A percentile compares a stretch with the other conserved stretches of the same genome.
These are phyloP conservation scores for Brachypodium distachyon DNA, from an alignment of 202 grass and related monocot species.

Conservation along the genomic window DNA sequence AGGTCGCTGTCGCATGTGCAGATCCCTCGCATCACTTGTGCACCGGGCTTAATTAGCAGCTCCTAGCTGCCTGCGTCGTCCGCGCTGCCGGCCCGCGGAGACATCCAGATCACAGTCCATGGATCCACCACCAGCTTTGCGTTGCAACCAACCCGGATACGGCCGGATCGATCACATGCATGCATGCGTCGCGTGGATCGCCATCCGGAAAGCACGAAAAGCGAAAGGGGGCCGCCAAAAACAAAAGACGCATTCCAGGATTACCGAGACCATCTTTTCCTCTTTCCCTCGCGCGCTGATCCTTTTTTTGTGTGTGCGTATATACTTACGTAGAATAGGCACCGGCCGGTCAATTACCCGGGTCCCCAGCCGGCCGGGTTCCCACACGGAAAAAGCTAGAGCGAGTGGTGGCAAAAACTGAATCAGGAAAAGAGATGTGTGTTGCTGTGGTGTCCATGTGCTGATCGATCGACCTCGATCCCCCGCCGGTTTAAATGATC, in stretches of 20 bases:
- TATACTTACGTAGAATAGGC: background rate
- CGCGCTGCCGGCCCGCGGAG: no score
- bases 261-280: background rate
- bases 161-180: background rate
- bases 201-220: background rate
- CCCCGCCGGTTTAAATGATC: background rate
- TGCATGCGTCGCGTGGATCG: background rate
- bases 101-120: background rate
- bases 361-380: background rate
- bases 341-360: background rate
- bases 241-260: background rate
- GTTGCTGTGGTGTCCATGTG: conserved; percentile 28
- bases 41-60: no score
- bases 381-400: background rate
- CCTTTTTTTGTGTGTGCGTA: no score
- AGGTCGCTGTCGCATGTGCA: no score
- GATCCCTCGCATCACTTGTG: no score
- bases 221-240: background rate
- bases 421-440: background rate
- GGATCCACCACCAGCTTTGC: background rate
- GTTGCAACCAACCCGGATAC: background rate
- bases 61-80: no score
- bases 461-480: background rate
- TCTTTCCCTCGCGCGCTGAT: background rate
- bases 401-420: background rate